These are phyloP conservation scores for Intubia oerlemansii DNA, from an alignment of 2,329 filamentous ascomycete genomes.

Conservation along the genomic window DNA sequence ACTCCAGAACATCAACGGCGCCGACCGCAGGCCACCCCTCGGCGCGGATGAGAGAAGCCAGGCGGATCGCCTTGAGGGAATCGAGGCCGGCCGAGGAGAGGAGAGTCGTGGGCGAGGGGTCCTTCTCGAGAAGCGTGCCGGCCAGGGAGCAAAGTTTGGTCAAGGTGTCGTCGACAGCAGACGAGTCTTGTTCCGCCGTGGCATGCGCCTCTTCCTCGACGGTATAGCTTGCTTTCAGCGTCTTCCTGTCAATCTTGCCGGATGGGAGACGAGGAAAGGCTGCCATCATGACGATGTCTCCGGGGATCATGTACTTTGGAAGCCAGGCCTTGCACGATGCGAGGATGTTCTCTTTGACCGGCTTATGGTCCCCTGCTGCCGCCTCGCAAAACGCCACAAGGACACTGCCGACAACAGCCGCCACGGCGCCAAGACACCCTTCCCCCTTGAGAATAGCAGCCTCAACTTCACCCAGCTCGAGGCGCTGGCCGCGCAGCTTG, in stretches of 20 bases:
- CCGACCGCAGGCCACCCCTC: slow-evolving; percentile 27
- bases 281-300: slow-evolving; percentile 41
- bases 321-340: slow-evolving; percentile 51
- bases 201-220: too few species aligned
- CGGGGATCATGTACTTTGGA: slow-evolving; percentile 65
- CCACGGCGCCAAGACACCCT: slow-evolving; percentile 44
- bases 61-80: slow-evolving; percentile 19
- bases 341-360: slow-evolving; percentile 29
- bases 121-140: too few species aligned
- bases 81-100: slow-evolving; percentile 18
- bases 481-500: slow-evolving; percentile 65
- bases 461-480: slow-evolving; percentile 64
- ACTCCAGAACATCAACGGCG: slow-evolving; percentile 39
- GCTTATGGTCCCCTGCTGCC: too few species aligned
- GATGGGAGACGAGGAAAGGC: slow-evolving; percentile 58
- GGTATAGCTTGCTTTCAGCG: too few species aligned
- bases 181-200: too few species aligned
- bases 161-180: too few species aligned
- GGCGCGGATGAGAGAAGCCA: slow-evolving; percentile 42
- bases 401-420: slow-evolving; percentile 41
- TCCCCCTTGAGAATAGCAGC: slow-evolving; percentile 39
- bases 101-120: too few species aligned
- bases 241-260: slow-evolving; percentile 65
- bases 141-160: too few species aligned
- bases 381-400: slow-evolving; percentile 54